Percentiles rank a stretch among this genome's conserved stretches.
phyloP scores from a whole-genome alignment of 2,329 filamentous ascomycete genomes.

The Aschersonia sp. region DNA sequence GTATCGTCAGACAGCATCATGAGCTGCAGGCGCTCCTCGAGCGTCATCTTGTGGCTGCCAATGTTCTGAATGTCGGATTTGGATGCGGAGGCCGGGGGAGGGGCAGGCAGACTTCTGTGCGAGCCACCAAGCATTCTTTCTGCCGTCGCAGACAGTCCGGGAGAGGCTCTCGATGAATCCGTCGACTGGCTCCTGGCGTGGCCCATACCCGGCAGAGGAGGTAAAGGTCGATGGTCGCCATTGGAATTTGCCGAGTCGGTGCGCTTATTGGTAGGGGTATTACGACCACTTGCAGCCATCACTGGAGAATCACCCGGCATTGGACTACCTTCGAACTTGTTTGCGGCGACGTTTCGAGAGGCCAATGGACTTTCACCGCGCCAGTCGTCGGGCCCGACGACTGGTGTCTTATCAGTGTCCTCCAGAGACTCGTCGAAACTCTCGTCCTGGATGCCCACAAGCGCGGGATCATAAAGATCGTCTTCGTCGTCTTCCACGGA shows the following conservation, averaged over 20 bases:
- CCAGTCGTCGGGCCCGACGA: slow-evolving; percentile 97
- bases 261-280: slow-evolving; percentile 37
- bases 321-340: slow-evolving; percentile 51
- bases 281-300: slow-evolving; percentile 24
- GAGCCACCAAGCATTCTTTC: slow-evolving; percentile 54
- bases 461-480: slow-evolving; percentile 36
- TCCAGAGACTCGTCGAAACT: slow-evolving; percentile 94
- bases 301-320: slow-evolving; percentile 38
- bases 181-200: slow-evolving; percentile 22
- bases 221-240: slow-evolving; percentile 69
- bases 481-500: slow-evolving; percentile 63
- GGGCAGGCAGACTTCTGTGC: slow-evolving; percentile 56
- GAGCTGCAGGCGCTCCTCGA: slow-evolving; percentile 73
- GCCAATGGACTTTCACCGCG: slow-evolving; percentile 48
- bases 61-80: slow-evolving; percentile 71
- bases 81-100: slow-evolving; percentile 50
- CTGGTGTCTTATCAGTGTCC: slow-evolving; percentile 92
- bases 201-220: slow-evolving; percentile 59
- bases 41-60: slow-evolving; percentile 59
- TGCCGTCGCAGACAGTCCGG: slow-evolving; percentile 52
- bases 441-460: slow-evolving; percentile 44
- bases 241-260: slow-evolving; percentile 66
- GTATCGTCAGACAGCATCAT: slow-evolving; percentile 73
- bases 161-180: slow-evolving; percentile 39
- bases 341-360: slow-evolving; percentile 10